A percentile compares a stretch with the other conserved stretches of the same genome.
phyloP scores from a whole-genome alignment of 495 filamentous ascomycete genomes.

The Aspergillus carlsbadensis region DNA sequence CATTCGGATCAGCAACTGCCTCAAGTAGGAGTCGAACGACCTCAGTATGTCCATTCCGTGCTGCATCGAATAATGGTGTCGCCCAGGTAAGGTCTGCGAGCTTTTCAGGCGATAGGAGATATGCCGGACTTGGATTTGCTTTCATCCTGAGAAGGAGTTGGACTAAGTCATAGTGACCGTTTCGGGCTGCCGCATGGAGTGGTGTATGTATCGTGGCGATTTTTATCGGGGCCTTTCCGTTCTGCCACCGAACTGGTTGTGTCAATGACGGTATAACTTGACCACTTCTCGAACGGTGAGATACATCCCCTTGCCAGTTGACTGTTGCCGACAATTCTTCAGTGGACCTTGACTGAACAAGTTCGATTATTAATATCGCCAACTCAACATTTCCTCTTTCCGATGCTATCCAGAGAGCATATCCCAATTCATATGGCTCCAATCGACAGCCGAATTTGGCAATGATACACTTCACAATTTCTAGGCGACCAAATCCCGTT shows the following conservation, averaged over 20 bases:
- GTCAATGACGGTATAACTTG: no score
- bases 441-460: background rate
- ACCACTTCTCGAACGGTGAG: no score
- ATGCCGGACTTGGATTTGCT: background rate
- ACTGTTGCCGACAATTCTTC: no score
- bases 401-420: background rate
- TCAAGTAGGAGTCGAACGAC: background rate
- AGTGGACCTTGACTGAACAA: no score
- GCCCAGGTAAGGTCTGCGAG: background rate
- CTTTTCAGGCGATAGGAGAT: no score
- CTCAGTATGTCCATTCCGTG: background rate
- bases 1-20: background rate
- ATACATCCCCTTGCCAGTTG: no score
- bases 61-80: background rate
- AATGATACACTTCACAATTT: background rate
- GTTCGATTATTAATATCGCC: no score
- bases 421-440: background rate
- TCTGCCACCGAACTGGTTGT: background rate
- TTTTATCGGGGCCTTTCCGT: background rate
- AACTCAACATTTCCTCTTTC: background rate
- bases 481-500: background rate
- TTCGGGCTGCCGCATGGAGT: background rate
- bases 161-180: background rate
- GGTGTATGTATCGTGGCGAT: background rate
- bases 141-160: background rate